phyloP scores from a whole-genome alignment of 176 grass and related monocot species.

The Dactylis glomerata region DNA sequence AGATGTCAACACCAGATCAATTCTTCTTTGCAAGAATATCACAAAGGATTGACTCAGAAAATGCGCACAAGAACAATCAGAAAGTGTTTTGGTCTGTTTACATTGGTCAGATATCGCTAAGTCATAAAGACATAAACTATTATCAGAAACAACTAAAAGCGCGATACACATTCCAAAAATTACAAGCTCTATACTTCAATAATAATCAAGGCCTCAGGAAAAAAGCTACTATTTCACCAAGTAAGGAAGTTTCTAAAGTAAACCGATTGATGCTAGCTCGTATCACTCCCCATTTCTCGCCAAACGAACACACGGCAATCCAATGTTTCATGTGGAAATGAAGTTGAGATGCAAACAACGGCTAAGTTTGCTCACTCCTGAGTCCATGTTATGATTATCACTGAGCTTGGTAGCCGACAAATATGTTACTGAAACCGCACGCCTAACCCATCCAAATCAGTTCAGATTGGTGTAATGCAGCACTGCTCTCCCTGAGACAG shows the following conservation, averaged over 20 bases:
- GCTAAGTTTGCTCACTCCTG: neutral
- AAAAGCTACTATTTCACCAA: neutral
- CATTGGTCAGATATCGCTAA: neutral
- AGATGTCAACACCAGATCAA: neutral
- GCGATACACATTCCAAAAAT: neutral
- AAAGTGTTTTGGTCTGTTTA: neutral
- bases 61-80: neutral
- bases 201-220: neutral
- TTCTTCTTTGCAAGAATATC: neutral
- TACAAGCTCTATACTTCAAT: neutral
- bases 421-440: neutral
- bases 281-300: neutral
- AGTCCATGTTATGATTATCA: neutral
- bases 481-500: neutral
- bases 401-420: neutral
- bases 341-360: neutral
- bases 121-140: neutral
- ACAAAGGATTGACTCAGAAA: neutral
- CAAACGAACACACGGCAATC: neutral
- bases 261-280: neutral
- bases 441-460: neutral
- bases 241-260: conserved; percentile 5
- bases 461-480: neutral
- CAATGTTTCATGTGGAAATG: neutral
- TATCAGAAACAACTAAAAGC: neutral